Evolutionary conservation across 805 yeast species (phyloP), one percentile per base, ranked within the genome.

Genomic region (Cephaloascus fragrans): DNA sequence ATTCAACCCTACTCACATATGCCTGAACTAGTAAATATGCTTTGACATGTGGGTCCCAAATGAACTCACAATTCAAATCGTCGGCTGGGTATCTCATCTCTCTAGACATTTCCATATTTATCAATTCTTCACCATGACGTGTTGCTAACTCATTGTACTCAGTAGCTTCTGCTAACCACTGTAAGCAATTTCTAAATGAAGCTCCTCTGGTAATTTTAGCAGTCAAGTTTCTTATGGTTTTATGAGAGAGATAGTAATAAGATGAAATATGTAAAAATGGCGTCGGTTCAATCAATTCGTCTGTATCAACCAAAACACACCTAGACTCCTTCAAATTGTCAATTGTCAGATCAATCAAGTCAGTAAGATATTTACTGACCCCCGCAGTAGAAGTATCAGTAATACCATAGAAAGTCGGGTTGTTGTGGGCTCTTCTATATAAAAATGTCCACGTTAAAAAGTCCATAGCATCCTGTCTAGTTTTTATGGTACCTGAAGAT

Each of bases 141-240:
- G 93, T 85, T 2, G 96, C 90, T 18, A 89, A 63, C 49, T 86
- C 95, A 53, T 87, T 87, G 51, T 83, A 88, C 56, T 88, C 97
- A 1, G 77, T 62, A 0, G 90, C 84, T 43, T 73, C 72, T 37
- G 82, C 75, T 43, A 67, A 56, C 55, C 77, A 61, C 43, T 64
- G 61, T 59, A 93, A 54, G 65, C 89, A 73, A 38, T 77, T 75
- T 54, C 88, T 61, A 49, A 83, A 77, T 3, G 70, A 6, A 61
- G 70, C 55, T 9, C 54, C 78, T 5, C 61, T 61, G 26, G 56
- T 55, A 15, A 84, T 69, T 39, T 74, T 73, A 14, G 62, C 63
- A 41, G 86, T 60, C 39, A 90, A 64, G 41, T 71, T 75, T 42
- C 96, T 69, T 44, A 93, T 75, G 0, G 97, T 89, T 56, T 77